Conservation (phyloP, 768 basidiomycete species). For the Epithele typhae region DNA sequence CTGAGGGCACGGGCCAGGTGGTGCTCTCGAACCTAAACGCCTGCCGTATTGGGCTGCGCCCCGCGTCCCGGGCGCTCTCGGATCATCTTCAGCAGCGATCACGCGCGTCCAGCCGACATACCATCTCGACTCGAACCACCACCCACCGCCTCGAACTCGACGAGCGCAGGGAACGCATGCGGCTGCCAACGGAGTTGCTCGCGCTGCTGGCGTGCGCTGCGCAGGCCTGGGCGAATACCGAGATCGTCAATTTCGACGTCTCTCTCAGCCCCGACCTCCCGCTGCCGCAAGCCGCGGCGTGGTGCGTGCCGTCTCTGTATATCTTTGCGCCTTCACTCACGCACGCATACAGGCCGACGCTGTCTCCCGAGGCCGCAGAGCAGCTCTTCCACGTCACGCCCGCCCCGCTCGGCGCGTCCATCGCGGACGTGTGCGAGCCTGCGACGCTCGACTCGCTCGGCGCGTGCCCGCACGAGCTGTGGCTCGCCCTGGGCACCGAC, state of each 20-base stretch:
- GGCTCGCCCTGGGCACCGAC: conserved; percentile 29
- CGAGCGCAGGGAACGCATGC: not conserved
- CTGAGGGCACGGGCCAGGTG: conserved; percentile 14
- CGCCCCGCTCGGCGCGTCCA: conserved; percentile 36
- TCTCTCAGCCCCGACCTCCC: conserved; percentile 21
- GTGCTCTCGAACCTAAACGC: conserved; percentile 10
- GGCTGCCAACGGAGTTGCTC: not conserved
- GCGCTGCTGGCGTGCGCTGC: not conserved
- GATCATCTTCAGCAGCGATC: not conserved
- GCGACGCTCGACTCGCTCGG: not conserved
- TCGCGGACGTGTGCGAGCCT: conserved; percentile 34
- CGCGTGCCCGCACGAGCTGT: conserved; percentile 25
- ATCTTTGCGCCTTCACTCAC: too few species aligned
- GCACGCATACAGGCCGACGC: conserved; percentile 13
- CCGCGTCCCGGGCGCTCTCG: not conserved
- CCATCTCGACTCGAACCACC: too few species aligned
- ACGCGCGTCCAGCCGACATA: not conserved
- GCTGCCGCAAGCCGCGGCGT: conserved; percentile 25
- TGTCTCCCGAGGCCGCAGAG: conserved; percentile 22
- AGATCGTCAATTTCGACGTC: conserved; percentile 56
- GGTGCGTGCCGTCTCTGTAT: conserved; percentile 18
- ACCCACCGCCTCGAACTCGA: too few species aligned
- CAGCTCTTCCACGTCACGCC: conserved; percentile 36
- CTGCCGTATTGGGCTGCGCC: conserved; percentile 7
- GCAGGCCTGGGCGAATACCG: conserved; percentile 47